These are phyloP conservation scores for Porpolomopsis calyptriformis DNA, from an alignment of 768 basidiomycete genomes.

Conservation along the genomic window DNA sequence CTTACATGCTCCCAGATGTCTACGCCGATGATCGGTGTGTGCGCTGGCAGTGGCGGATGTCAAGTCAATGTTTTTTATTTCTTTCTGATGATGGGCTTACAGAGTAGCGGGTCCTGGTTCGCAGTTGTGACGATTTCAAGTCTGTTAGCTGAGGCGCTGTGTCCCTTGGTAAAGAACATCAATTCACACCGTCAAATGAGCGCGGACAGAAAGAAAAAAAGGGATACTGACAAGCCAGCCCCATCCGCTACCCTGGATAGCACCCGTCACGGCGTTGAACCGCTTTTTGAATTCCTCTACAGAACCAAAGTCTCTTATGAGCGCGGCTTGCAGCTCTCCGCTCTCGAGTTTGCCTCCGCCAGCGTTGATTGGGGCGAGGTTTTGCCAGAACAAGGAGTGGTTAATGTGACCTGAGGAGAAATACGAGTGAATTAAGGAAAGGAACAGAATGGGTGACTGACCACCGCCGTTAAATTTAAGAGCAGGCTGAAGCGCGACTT, in stretches of 20 bases:
- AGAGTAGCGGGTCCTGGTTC: slow-evolving; percentile 86
- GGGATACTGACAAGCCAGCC: slow-evolving; percentile 73
- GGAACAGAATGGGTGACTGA: neutral
- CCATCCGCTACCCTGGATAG: slow-evolving; percentile 96
- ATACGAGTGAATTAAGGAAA: no score
- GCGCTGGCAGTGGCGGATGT: slow-evolving; percentile 35
- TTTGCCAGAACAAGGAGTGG: slow-evolving; percentile 96
- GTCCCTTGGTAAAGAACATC: slow-evolving; percentile 44
- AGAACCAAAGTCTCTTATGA: slow-evolving; percentile 77
- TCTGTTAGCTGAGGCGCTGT: slow-evolving; percentile 51
- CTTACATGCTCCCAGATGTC: slow-evolving; percentile 94
- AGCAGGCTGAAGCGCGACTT: slow-evolving; percentile 81
- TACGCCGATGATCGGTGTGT: slow-evolving; percentile 86
- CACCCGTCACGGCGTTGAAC: slow-evolving; percentile 81
- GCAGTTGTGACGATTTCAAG: slow-evolving; percentile 88
- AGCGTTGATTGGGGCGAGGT: slow-evolving; percentile 63
- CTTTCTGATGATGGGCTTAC: slow-evolving; percentile 16
- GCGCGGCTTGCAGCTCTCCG: slow-evolving; percentile 64
- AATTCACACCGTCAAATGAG: neutral
- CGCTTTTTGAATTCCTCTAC: slow-evolving; percentile 78
- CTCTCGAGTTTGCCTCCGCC: slow-evolving; percentile 55
- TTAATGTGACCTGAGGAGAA: slow-evolving; percentile 69
- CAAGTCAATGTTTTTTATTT: neutral
- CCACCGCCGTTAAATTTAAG: slow-evolving; percentile 56
- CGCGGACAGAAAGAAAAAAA: neutral